A percentile compares a stretch with the other conserved stretches of the same genome.
Conservation (phyloP, 345 rosid species). For the Litchi chinensis region DNA sequence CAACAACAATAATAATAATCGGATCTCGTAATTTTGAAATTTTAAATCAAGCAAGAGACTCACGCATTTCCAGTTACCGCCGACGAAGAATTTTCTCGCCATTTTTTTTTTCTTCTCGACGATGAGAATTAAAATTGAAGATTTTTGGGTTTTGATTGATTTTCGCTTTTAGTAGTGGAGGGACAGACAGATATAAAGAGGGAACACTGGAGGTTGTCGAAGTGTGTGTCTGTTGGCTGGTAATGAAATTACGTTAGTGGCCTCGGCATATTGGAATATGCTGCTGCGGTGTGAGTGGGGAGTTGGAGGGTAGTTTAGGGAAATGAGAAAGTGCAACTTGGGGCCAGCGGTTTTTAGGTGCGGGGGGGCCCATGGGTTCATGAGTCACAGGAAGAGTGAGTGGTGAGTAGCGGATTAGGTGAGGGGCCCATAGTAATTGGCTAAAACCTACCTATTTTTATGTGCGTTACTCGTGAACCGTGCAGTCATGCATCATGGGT, state of each 20-base stretch:
- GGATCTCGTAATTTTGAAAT: conserved; percentile 2
- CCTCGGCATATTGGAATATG: conserved; percentile 13
- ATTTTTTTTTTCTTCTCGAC: conserved; percentile 24
- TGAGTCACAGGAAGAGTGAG: conserved; percentile 10
- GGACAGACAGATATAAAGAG: not conserved
- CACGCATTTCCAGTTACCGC: conserved; percentile 99
- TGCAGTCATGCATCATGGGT: not conserved
- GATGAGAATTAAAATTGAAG: not conserved
- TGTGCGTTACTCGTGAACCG: conserved; percentile 8
- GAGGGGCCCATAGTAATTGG: conserved; percentile 5
- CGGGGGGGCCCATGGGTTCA: conserved; percentile 15
- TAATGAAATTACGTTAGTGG: not conserved
- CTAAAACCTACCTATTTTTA: not conserved
- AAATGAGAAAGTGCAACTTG: not conserved
- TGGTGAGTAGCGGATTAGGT: not conserved
- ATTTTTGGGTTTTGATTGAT: not conserved
- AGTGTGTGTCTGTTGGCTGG: not conserved
- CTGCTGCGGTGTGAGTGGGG: not conserved
- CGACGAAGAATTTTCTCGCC: conserved; percentile 89
- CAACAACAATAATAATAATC: not conserved
- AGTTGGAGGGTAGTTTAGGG: conserved; percentile 21
- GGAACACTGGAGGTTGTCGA: too few species aligned
- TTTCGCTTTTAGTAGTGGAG: not conserved
- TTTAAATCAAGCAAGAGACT: conserved; percentile 23
- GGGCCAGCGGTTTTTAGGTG: not conserved